Percentiles rank a stretch among this genome's conserved stretches.
Conservation (phyloP, 1,284 basidiomycete species). For the Hemileccinum hortonii region DNA sequence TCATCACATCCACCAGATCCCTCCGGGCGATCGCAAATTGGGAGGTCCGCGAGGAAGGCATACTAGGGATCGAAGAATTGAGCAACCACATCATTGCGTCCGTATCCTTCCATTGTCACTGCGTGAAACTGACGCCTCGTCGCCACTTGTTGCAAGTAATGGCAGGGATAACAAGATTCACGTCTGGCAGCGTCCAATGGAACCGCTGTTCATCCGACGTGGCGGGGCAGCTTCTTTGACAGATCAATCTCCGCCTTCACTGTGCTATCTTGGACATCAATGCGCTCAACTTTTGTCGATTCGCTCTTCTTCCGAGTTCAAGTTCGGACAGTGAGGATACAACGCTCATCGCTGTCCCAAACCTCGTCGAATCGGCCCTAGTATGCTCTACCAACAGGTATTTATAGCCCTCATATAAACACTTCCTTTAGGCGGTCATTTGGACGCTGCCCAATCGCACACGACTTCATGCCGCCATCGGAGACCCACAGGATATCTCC, state of each 20-base stretch:
- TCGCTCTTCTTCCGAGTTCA: slow-evolving; percentile 50
- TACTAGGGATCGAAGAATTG: slow-evolving; percentile 79
- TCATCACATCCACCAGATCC: slow-evolving; percentile 69
- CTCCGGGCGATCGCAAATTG: slow-evolving; percentile 74
- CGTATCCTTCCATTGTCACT: slow-evolving; percentile 16
- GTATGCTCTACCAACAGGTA: slow-evolving; percentile 42
- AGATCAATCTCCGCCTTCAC: slow-evolving; percentile 47
- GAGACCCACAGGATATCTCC: slow-evolving; percentile 44
- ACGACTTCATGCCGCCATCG: slow-evolving; percentile 79
- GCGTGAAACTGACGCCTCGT: neutral
- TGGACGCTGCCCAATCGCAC: slow-evolving; percentile 66
- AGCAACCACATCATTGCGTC: slow-evolving; percentile 69
- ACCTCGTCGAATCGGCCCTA: slow-evolving; percentile 81
- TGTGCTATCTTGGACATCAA: slow-evolving; percentile 77
- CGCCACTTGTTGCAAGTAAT: slow-evolving; percentile 45
- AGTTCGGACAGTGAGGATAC: slow-evolving; percentile 13
- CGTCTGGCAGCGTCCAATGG: slow-evolving; percentile 56
- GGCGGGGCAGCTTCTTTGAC: slow-evolving; percentile 57
- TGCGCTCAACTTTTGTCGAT: slow-evolving; percentile 86
- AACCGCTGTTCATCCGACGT: slow-evolving; percentile 42
- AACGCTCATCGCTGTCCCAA: slow-evolving; percentile 76
- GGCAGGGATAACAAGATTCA: slow-evolving; percentile 83
- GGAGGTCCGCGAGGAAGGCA: slow-evolving; percentile 73
- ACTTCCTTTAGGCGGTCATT: slow-evolving; percentile 65
- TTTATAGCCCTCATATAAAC: slow-evolving; percentile 1